Evolutionary conservation across 2,329 filamentous ascomycete species (phyloP).

Genomic region (Pseudopyricularia cyperi): DNA sequence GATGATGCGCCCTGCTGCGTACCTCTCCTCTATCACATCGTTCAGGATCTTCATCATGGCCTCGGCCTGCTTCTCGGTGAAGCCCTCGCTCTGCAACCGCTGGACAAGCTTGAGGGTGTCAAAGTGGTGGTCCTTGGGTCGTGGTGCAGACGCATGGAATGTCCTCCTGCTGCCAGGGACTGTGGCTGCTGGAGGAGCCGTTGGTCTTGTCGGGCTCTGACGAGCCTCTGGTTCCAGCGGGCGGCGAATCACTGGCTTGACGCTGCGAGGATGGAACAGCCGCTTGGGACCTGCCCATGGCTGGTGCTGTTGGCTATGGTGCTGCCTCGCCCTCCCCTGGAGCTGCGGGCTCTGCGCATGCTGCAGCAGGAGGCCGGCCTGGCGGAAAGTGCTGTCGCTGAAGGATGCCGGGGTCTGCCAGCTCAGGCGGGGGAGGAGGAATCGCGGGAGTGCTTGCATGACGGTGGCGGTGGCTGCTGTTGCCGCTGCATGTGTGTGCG

Average conservation of each 20-base stretch:
- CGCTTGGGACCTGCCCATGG: neutral
- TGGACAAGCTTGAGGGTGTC: conserved; percentile 97
- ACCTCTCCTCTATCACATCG: conserved; percentile 94
- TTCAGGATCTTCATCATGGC: conserved; percentile 98
- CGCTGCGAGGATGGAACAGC: neutral
- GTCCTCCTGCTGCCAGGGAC: neutral
- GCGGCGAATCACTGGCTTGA: neutral
- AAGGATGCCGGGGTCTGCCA: conserved; percentile 16
- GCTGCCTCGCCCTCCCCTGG: neutral
- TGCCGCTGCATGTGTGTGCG: neutral
- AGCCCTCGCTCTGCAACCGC: conserved; percentile 76
- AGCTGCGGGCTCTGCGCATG: neutral
- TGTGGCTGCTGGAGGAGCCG: neutral
- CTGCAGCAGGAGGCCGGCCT: neutral
- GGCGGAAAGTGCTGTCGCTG: neutral
- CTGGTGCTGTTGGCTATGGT: neutral
- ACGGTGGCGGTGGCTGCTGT: conserved; percentile 16
- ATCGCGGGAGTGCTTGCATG: conserved; percentile 32
- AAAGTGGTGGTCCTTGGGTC: conserved; percentile 77
- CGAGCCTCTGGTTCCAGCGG: neutral
- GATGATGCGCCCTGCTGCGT: conserved; percentile 3
- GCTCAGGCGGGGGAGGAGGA: conserved; percentile 42
- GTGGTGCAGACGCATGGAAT: conserved; percentile 56
- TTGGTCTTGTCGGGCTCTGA: neutral
- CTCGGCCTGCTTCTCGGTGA: conserved; percentile 86